phyloP scores from a whole-genome alignment of 2,329 filamentous ascomycete species.

The Fusarium pseudocircinatum region DNA sequence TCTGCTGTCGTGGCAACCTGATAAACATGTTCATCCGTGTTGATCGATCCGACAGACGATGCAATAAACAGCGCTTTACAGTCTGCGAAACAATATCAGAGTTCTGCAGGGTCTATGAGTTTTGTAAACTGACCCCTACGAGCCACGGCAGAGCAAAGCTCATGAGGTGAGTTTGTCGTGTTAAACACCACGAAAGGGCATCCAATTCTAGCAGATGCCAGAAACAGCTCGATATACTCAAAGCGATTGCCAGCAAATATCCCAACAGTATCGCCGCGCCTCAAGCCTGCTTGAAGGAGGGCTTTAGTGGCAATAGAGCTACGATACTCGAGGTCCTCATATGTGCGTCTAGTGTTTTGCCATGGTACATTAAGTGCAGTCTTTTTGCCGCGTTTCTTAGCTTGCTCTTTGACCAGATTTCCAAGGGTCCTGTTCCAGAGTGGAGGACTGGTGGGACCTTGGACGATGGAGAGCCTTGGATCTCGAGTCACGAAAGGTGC shows the following conservation, averaged over 20 bases:
- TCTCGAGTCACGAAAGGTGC: too few relatives aligned
- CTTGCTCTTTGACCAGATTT: background rate
- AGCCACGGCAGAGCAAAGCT: background rate
- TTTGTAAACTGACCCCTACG: background rate
- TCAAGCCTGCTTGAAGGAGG: background rate
- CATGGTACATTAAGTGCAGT: background rate
- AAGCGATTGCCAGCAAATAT: background rate
- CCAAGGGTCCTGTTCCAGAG: background rate
- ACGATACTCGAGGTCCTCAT: background rate
- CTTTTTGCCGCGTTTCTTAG: background rate
- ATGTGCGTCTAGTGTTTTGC: background rate
- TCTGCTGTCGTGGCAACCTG: background rate
- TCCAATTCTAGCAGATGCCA: background rate
- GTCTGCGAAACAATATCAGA: background rate
- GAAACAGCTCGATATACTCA: background rate
- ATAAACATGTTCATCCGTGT: background rate
- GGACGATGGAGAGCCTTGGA: background rate
- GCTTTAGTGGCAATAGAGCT: background rate
- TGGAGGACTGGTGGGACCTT: background rate
- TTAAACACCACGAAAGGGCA: background rate
- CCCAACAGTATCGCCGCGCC: background rate
- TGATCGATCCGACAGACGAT: background rate
- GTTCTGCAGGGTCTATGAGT: fast-evolving
- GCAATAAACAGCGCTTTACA: background rate
- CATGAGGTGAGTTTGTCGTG: background rate